Percentiles rank a stretch among this genome's conserved stretches.
phyloP scores from a whole-genome alignment of 1,284 basidiomycete species.

The Leucoagaricus sp. region DNA sequence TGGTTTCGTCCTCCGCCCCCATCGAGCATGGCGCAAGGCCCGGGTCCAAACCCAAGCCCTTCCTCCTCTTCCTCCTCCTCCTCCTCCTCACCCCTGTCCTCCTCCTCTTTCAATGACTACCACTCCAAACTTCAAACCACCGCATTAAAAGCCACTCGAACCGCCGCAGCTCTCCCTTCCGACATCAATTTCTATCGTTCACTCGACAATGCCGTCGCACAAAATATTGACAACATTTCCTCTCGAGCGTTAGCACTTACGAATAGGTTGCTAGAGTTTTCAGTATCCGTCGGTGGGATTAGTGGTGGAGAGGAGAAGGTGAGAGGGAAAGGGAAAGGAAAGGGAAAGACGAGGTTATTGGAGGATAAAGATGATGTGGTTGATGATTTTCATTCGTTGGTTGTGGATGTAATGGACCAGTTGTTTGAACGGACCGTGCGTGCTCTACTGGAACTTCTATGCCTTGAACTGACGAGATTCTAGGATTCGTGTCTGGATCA shows the following conservation, averaged over 20 bases:
- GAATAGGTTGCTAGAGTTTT: constrained; percentile 63
- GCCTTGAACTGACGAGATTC: background rate
- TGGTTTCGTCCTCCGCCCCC: too few species aligned
- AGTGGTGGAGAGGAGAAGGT: constrained; percentile 20
- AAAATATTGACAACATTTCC: constrained; percentile 65
- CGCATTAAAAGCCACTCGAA: constrained; percentile 62
- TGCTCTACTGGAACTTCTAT: background rate
- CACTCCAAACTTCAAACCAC: constrained; percentile 55
- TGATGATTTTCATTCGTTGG: constrained; percentile 76
- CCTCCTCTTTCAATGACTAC: constrained; percentile 34
- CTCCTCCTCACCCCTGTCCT: background rate
- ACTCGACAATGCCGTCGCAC: constrained; percentile 71
- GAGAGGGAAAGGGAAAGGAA: constrained; percentile 59
- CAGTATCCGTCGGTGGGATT: constrained; percentile 37
- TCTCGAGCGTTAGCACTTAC: constrained; percentile 62
- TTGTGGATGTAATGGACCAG: constrained; percentile 84
- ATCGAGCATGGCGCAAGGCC: too few species aligned
- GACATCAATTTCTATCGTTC: constrained; percentile 87
- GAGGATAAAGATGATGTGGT: constrained; percentile 70
- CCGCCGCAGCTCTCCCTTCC: constrained; percentile 56
- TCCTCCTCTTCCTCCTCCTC: too few species aligned
- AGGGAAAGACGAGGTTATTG: constrained; percentile 36
- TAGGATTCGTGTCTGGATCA: constrained; percentile 86
- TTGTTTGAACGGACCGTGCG: constrained; percentile 83
- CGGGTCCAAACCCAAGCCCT: too few species aligned